phyloP scores from a whole-genome alignment of 176 grass and related monocot genomes.

The Hsuehochloa calcarea region DNA sequence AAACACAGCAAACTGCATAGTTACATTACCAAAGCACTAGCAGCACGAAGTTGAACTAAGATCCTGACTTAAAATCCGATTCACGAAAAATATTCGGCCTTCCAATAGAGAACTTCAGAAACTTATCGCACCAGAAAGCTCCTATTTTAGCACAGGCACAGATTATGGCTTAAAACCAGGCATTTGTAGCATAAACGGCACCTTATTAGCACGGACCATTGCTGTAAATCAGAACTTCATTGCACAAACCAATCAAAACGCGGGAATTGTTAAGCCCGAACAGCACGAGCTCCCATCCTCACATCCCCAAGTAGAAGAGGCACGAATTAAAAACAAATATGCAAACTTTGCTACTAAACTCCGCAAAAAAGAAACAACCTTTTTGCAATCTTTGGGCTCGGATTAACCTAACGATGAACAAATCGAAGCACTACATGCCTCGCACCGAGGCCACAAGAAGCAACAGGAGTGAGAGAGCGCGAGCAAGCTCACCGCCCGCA shows the following conservation, averaged over 20 bases:
- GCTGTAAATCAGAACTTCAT: not conserved
- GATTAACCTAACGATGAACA: not conserved
- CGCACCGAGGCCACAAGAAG: not conserved
- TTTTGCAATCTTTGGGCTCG: not conserved
- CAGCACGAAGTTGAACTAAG: not conserved
- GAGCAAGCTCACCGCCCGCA: constrained; percentile 56
- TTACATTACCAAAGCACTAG: not conserved
- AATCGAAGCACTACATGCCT: not conserved
- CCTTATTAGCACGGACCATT: not conserved
- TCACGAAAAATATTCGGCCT: not conserved
- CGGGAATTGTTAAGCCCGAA: not conserved
- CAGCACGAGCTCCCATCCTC: not conserved
- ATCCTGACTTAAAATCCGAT: not conserved
- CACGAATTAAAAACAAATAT: not conserved
- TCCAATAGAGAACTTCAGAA: not conserved
- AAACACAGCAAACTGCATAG: not conserved
- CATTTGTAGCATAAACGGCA: not conserved
- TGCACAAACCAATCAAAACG: not conserved
- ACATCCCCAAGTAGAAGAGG: not conserved
- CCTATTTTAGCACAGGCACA: not conserved
- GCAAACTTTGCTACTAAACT: not conserved
- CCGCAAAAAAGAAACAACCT: not conserved
- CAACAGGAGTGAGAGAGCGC: not conserved
- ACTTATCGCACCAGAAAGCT: not conserved
- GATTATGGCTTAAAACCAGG: not conserved